phyloP scores from a whole-genome alignment of 805 yeast genomes.

The Debaryomyces tyrocola region DNA sequence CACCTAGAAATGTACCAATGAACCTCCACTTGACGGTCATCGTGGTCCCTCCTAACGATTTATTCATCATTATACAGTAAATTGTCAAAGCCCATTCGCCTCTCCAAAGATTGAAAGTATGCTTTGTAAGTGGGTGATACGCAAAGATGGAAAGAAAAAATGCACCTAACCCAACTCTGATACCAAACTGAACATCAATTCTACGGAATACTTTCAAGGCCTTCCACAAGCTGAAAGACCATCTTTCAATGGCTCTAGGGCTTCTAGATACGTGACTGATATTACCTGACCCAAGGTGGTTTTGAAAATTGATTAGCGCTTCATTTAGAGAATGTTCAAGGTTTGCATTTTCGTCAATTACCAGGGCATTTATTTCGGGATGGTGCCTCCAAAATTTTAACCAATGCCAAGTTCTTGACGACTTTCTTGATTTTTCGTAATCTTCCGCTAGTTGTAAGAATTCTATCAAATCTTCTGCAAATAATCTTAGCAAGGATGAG shows the following conservation, averaged over 20 bases:
- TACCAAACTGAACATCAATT: conserved; percentile 74
- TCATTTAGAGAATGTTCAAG: conserved; percentile 23
- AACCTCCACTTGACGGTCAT: conserved; percentile 75
- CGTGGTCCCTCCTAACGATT: conserved; percentile 80
- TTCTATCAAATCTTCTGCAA: conserved; percentile 54
- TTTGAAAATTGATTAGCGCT: conserved; percentile 31
- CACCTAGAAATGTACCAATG: conserved; percentile 75
- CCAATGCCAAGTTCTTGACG: conserved; percentile 50
- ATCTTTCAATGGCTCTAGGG: conserved; percentile 1
- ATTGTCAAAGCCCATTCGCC: conserved; percentile 87
- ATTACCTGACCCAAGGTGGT: conserved; percentile 17
- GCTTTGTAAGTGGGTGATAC: conserved; percentile 55
- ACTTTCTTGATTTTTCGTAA: conserved; percentile 28
- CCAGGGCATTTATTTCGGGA: not conserved
- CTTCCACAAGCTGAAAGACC: conserved; percentile 44
- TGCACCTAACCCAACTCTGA: conserved; percentile 79
- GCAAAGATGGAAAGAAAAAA: conserved; percentile 66
- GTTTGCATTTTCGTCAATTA: conserved; percentile 7
- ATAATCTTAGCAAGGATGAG: conserved; percentile 61
- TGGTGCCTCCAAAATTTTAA: conserved; percentile 47
- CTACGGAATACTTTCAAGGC: conserved; percentile 52
- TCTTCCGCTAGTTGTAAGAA: conserved; percentile 47
- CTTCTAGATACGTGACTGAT: not conserved
- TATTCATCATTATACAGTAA: conserved; percentile 80
- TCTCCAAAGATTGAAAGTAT: conserved; percentile 61